Conservation (phyloP, 805 yeast genomes). For the Candida maltosa region DNA sequence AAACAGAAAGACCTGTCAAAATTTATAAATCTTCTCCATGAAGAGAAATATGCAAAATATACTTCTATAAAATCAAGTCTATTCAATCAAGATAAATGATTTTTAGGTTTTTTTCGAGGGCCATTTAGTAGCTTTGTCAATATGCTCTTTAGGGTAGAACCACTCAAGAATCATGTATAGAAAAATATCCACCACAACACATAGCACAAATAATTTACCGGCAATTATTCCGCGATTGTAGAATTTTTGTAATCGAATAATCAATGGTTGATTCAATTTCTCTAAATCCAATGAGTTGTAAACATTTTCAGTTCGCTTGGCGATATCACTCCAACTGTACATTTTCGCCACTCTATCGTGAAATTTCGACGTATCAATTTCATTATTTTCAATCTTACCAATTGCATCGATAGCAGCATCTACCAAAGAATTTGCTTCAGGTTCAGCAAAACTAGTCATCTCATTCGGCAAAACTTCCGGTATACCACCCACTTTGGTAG, state of each 20-base stretch:
- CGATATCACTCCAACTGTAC: constrained; percentile 93
- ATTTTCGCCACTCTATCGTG: constrained; percentile 74
- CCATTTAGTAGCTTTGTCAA: constrained; percentile 84
- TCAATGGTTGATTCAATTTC: constrained; percentile 48
- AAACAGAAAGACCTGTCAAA: constrained; percentile 14
- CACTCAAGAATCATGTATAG: constrained; percentile 62
- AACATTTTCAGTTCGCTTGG: constrained; percentile 78
- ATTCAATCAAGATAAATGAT: background rate
- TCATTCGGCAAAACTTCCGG: constrained; percentile 92
- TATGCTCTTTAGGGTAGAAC: constrained; percentile 60
- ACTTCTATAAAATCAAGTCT: constrained; percentile 2
- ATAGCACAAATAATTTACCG: constrained; percentile 75
- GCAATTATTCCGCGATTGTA: constrained; percentile 80
- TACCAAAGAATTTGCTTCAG: constrained; percentile 81
- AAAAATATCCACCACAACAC: constrained; percentile 77
- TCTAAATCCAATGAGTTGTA: constrained; percentile 51
- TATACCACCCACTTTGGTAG: constrained; percentile 95
- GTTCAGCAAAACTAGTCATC: constrained; percentile 89
- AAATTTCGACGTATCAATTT: constrained; percentile 69
- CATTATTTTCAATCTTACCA: constrained; percentile 47
- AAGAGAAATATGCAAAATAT: constrained; percentile 13
- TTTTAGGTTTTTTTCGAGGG: constrained; percentile 36
- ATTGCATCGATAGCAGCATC: constrained; percentile 74
- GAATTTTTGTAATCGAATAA: constrained; percentile 59
- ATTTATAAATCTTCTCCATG: constrained; percentile 14